Base-by-base conservation (phyloP, 805 yeast genomes). In the Candida corydali region DNA sequence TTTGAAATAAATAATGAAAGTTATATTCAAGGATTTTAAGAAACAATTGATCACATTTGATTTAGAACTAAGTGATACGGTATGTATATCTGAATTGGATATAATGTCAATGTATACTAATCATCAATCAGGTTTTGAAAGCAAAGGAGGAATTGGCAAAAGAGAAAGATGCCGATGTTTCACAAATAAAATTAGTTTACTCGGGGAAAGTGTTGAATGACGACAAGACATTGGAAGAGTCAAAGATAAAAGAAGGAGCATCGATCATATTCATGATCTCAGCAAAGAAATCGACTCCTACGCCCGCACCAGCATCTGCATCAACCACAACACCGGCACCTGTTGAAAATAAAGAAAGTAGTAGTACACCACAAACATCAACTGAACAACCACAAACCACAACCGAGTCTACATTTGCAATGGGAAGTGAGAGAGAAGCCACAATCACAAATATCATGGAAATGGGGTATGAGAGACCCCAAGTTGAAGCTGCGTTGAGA, bases 231-330 rank as follows among this genome's bases (percentile, higher is more conserved):
- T 70, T 91, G 41, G 82, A 73, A 34, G 71, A 75, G 6, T 82
- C 80, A 57, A 83, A 84, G 46, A 75, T 91, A 49, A 86, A 87
- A 57, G 89, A 82, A 24, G 80, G 80, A 40, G 96, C 87, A 51
- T 91, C 88, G 50, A 79, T 93, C 37, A 89, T 93, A 39, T 91
- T 88, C 60, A 91, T 93, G 98, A 75, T 88, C 35, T 76, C 89
- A 26, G 50, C 61, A 34, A 57, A 66, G 50, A 52, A 55, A 38
- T 41, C 54, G 6, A 54, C 63, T 26, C 54, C 57, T 8, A 17
- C 39, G 24, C 54, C 31, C 8, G 47, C 61, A 26, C 43, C 54
- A 26, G 44, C 29, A 26, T 55, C 29, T 38, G 54, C 10, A 49
- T 45, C 42, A 10, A 26, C 43, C n/a, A 39, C 55, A 14, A 47